Percentiles rank a stretch among this genome's conserved stretches.
These are phyloP conservation scores for Cicer judaicum DNA, from an alignment of 306 rosid genomes.

Conservation along the genomic window DNA sequence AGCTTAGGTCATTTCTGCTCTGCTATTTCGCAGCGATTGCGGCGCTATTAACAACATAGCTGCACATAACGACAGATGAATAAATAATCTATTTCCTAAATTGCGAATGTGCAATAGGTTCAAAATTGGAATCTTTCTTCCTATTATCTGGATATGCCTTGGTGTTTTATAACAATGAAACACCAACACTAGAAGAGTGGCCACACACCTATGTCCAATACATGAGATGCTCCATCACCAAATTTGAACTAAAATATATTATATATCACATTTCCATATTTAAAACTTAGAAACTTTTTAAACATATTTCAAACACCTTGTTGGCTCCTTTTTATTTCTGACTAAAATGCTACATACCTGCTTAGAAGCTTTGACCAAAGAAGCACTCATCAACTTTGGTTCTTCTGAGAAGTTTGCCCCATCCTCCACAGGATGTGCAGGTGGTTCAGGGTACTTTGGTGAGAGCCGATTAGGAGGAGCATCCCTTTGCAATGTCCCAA, in stretches of 20 bases:
- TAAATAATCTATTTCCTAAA: background rate
- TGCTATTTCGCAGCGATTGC: too few relatives aligned
- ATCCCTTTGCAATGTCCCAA: conserved; percentile 88
- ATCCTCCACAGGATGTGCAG: conserved; percentile 67
- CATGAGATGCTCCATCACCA: background rate
- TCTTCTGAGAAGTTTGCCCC: conserved; percentile 61
- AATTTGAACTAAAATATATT: background rate
- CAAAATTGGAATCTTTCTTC: background rate
- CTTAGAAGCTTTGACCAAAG: conserved; percentile 85
- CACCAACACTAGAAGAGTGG: background rate
- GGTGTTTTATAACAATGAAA: background rate
- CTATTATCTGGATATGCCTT: background rate
- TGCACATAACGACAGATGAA: background rate
- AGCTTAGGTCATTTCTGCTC: too few relatives aligned
- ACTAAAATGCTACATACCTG: conserved; percentile 58
- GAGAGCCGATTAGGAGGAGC: conserved; percentile 85
- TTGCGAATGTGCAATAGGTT: background rate
- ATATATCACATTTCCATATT: conserved; percentile 9
- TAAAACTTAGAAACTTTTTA: background rate
- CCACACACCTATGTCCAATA: background rate
- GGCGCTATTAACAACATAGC: too few relatives aligned
- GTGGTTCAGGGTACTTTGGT: conserved; percentile 84
- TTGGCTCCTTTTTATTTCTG: background rate
- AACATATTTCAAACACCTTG: conserved; percentile 3
- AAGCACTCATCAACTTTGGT: conserved; percentile 76